Conservation (phyloP, 257 asterid species). For the Nicotiana obtusifolia region DNA sequence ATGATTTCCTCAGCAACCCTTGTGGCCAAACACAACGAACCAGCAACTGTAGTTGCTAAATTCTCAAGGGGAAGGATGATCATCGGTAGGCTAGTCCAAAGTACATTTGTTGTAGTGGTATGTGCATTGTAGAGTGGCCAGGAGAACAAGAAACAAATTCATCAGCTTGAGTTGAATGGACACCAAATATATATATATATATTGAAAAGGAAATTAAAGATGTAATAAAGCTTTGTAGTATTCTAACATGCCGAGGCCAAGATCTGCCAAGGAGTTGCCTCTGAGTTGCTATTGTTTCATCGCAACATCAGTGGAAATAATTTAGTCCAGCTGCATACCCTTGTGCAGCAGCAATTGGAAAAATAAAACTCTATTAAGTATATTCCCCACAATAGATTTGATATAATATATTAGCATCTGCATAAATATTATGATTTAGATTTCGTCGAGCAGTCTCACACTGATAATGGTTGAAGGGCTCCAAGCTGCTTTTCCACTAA, state of each 20-base stretch:
- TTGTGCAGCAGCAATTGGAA: no score
- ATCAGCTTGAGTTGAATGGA: neutral
- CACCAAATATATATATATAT: no score
- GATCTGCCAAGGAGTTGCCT: neutral
- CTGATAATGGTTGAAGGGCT: no score
- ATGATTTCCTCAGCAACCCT: constrained; percentile 91
- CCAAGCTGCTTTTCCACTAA: no score
- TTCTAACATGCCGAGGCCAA: constrained; percentile 49
- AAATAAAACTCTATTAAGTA: no score
- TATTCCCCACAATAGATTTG: no score
- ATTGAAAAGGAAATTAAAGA: constrained; percentile 12
- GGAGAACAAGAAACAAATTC: neutral
- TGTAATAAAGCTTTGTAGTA: neutral
- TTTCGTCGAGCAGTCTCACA: no score
- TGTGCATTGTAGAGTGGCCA: constrained; percentile 96
- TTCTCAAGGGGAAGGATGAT: constrained; percentile 90
- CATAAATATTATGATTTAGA: no score
- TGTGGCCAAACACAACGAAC: constrained; percentile 90
- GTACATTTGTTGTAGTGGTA: constrained; percentile 90
- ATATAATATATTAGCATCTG: neutral
- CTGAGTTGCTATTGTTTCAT: no score
- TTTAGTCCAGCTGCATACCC: no score
- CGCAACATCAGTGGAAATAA: no score
- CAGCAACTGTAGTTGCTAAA: constrained; percentile 98
- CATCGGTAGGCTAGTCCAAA: constrained; percentile 95